Base-by-base conservation (phyloP, 768 basidiomycete species). In the Glaciozyma antarctica region DNA sequence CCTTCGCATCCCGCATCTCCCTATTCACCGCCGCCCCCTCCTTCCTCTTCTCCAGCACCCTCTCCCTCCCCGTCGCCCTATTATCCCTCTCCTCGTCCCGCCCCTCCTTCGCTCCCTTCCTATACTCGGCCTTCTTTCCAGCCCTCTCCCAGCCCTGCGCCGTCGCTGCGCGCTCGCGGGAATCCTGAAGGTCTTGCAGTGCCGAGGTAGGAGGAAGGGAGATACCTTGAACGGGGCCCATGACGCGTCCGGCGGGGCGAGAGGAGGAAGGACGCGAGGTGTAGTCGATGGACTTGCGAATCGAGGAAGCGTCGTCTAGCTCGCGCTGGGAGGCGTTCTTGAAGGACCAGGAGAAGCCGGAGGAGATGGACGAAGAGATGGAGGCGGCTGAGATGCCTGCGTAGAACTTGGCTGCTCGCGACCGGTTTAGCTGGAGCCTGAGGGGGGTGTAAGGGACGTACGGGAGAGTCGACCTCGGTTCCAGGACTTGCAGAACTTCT, bases 401-500 rank as follows among this genome's bases (percentile, higher is more conserved):
- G 44, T 65, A 47, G 43, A 16, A 45, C 41, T 57, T 57, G 19
- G 56, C 63, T 57, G 54, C 13, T 38, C 8, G 52, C 21, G 38
- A 55, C 21, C 44, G 47, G 45, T 17, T 44, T 56, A 57, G 51
- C 60, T 30, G 30, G 17, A 34, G 17, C 55, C n/a, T n/a, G n/a
- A 24, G 32, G 57, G 28, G 7, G 16, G 19, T 30, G 34, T 44
- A 49, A 16, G 22, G 16, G 21, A 77, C 79, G 62, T 71, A 88
- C 88, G 81, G 34, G 84, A 77, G 13, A 92, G 79, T 74, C 81
- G 85, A 8, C 88, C 88, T 75, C 81, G 81, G 76, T 92, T 92
- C 90, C 90, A 92, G 30, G 84, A 84, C 82, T 88, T 88, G 48
- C 28, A 45, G 73, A 97, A 95, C 77, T 92, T 94, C 72, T 86